Evolutionary conservation across 768 basidiomycete species (phyloP).

Genomic region (Mycena filopes): DNA sequence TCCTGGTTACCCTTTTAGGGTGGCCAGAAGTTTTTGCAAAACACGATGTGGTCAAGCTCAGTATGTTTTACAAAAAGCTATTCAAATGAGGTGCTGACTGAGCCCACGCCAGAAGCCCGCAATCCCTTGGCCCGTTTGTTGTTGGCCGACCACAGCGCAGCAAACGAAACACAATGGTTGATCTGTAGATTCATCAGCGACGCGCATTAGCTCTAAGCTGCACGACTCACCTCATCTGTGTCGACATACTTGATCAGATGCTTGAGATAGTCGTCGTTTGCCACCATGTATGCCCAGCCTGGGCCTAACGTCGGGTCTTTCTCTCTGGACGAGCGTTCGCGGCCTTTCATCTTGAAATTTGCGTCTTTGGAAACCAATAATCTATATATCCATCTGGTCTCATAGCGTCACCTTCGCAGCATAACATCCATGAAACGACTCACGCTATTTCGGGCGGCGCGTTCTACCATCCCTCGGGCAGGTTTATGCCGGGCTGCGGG

Average conservation of each 20-base stretch:
- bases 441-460: slow-evolving; percentile 11
- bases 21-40: too few species aligned
- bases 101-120: slow-evolving; percentile 32
- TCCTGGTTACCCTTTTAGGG: too few species aligned
- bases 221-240: not conserved
- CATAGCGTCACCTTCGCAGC: not conserved
- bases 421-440: not conserved
- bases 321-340: slow-evolving; percentile 12
- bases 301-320: slow-evolving; percentile 26
- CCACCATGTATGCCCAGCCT: slow-evolving; percentile 32
- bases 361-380: slow-evolving; percentile 27
- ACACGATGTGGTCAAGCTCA: not conserved
- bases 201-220: not conserved
- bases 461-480: slow-evolving; percentile 15
- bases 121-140: slow-evolving; percentile 33
- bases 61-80: slow-evolving; percentile 2
- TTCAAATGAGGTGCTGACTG: slow-evolving; percentile 32
- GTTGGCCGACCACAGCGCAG: slow-evolving; percentile 19
- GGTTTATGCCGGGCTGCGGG: slow-evolving; percentile 24
- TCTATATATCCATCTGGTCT: slow-evolving; percentile 23
- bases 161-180: not conserved
- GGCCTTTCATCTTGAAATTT: slow-evolving; percentile 32
- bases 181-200: not conserved
- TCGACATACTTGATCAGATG: not conserved
- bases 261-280: slow-evolving; percentile 11